Evolutionary conservation across 345 rosid species (phyloP).

Genomic region (Linum tenue): DNA sequence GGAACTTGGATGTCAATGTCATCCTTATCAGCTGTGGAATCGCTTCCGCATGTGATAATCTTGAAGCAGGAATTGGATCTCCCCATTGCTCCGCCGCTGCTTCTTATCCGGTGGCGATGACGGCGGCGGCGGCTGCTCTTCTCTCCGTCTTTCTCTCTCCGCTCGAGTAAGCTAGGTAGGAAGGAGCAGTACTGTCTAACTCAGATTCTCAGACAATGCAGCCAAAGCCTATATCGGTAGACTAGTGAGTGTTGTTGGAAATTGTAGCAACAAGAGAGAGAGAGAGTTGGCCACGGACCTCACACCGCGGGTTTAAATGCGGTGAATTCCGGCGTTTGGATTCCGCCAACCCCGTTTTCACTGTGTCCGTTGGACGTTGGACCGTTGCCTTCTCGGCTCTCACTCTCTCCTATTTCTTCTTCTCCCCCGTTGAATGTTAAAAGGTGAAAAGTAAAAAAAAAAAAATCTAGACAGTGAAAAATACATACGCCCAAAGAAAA

Average conservation of each 20-base stretch:
- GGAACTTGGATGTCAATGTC: slow-evolving; percentile 29
- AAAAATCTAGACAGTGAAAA: too few species aligned
- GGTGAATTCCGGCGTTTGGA: slow-evolving; percentile 16
- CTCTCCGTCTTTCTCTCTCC: not conserved
- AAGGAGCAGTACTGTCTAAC: too few species aligned
- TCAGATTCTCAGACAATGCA: too few species aligned
- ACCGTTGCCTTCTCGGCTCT: not conserved
- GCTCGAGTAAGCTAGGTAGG: too few species aligned
- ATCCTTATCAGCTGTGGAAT: slow-evolving; percentile 31
- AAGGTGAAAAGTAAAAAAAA: too few species aligned
- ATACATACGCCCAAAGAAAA: too few species aligned
- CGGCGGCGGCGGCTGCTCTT: too few species aligned
- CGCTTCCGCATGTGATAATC: slow-evolving; percentile 59
- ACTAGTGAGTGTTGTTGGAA: slow-evolving; percentile 34
- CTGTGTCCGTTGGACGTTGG: slow-evolving; percentile 14
- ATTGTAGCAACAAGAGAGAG: slow-evolving; percentile 21
- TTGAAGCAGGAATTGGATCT: slow-evolving; percentile 71
- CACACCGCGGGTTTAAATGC: slow-evolving; percentile 25
- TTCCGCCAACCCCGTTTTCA: slow-evolving; percentile 27
- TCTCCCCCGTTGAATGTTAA: too few species aligned
- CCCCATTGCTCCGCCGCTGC: slow-evolving; percentile 34
- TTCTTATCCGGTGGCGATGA: not conserved
- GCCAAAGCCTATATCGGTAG: not conserved
- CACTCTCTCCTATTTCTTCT: too few species aligned
- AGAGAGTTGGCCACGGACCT: slow-evolving; percentile 28